phyloP scores from a whole-genome alignment of 345 rosid species.

The Carallia pectinifolia region DNA sequence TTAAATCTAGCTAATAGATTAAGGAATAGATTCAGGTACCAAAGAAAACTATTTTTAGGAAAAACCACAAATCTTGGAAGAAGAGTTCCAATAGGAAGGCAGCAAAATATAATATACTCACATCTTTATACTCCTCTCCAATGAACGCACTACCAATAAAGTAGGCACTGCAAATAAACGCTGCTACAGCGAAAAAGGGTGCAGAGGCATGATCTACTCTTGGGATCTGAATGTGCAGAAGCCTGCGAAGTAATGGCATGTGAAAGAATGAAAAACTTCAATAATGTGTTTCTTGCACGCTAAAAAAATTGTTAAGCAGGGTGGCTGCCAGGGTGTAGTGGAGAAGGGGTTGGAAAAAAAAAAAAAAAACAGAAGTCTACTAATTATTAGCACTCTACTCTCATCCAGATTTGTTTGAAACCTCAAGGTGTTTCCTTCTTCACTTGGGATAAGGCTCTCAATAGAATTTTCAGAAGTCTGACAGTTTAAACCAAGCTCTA shows the following conservation, averaged over 20 bases:
- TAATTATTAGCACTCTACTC: neutral
- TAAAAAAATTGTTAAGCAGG: neutral
- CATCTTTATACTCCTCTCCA: constrained; percentile 53
- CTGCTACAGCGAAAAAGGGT: constrained; percentile 42
- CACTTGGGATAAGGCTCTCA: neutral
- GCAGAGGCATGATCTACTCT: constrained; percentile 55
- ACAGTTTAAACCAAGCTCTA: too few relatives aligned
- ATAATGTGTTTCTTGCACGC: neutral
- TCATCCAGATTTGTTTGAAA: neutral
- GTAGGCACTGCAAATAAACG: constrained; percentile 59
- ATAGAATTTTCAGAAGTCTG: too few relatives aligned
- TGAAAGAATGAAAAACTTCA: neutral
- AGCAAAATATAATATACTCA: constrained; percentile 31
- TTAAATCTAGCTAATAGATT: too few relatives aligned
- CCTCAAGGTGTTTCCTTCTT: neutral
- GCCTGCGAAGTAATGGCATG: constrained; percentile 33
- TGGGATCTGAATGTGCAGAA: constrained; percentile 38
- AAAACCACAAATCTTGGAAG: neutral
- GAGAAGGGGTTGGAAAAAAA: neutral
- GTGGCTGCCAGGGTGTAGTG: neutral
- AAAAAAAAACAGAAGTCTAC: neutral
- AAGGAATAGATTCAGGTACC: neutral
- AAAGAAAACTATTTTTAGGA: neutral
- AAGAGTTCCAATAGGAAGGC: neutral
- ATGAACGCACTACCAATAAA: constrained; percentile 48